Base-by-base conservation (phyloP, 345 rosid species). In the Rhodamnia argentea region DNA sequence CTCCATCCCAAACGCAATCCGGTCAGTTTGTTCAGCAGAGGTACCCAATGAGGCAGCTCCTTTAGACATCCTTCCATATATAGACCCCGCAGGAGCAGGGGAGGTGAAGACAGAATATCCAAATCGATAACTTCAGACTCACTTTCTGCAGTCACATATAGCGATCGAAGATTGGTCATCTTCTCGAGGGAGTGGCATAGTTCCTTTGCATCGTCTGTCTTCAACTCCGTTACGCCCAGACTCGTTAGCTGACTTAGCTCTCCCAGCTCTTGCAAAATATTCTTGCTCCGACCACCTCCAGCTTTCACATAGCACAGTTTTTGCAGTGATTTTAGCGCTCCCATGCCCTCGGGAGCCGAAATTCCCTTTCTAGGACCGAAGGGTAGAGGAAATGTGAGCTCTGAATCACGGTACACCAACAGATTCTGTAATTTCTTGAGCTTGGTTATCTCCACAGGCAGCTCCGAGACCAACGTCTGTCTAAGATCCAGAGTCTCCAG, bases 321-420 rank as follows among this genome's bases (percentile, higher is more conserved):
- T 2, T 60, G 74, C 22, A 62, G 40, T 7, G 42, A 62, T 15
- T 22, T 2, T 0, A 62, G 2, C 0, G 20, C 2, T 60, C 74
- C 40, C 27, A 62, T 62, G 24, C 44, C 78, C 1, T 8, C 0
- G 3, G 47, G 78, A 32, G 24, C 78, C 4, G 1, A 5, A 70
- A 32, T 18, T 32, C 47, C 26, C 7, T 0, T 15, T 0, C 0
- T 0, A 6, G 0, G 0, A 27, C 13, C 0, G 2, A 3, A 62
- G 22, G 5, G 5, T 14, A 0, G 1, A 13, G 4, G 6, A 62
- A 2, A 0, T 62, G 22, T 64, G 3, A 3, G 0, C 1, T 2
- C 1, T 15, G 2, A 2, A 2, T 16, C 2, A 32, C 3, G 0
- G 1, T 32, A 32, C 7, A 32, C 24, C 47, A 64, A 4, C 1